Conservation (phyloP, 139 green algal species). For the Pleodorina starrii region DNA sequence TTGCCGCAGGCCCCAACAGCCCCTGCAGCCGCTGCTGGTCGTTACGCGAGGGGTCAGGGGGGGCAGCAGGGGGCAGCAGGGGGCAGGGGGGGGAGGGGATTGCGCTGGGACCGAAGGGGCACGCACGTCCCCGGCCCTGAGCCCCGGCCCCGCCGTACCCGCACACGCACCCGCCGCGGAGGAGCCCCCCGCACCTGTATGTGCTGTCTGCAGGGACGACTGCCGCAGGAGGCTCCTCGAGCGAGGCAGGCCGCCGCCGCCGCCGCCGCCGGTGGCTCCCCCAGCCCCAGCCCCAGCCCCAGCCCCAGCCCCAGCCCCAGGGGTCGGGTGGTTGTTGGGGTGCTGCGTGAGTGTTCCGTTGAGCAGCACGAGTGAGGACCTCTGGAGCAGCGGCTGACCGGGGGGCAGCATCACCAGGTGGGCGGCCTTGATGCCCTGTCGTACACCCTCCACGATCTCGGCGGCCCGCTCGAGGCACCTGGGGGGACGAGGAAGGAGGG, state of each 20-base stretch:
- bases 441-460: conserved; percentile 51
- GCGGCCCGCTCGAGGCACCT: conserved; percentile 52
- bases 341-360: conserved; percentile 57
- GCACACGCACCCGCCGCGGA: too few species aligned
- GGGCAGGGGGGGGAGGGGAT: too few species aligned
- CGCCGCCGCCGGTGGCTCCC: neutral
- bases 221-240: neutral
- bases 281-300: neutral
- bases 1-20: too few species aligned
- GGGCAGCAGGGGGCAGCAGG: too few species aligned
- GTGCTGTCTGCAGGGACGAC: neutral
- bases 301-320: neutral
- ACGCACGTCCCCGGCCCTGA: too few species aligned
- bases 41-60: too few species aligned
- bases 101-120: too few species aligned
- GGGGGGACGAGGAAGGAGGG: neutral
- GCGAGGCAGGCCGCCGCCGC: neutral
- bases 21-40: too few species aligned
- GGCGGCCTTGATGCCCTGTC: conserved; percentile 38
- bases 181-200: too few species aligned
- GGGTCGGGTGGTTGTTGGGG: neutral
- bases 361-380: conserved; percentile 55
- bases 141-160: too few species aligned
- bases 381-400: conserved; percentile 41
- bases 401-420: conserved; percentile 50